phyloP scores from a whole-genome alignment of 371 early-diverging fungal genomes.

The Lichtheimia corymbifera region DNA sequence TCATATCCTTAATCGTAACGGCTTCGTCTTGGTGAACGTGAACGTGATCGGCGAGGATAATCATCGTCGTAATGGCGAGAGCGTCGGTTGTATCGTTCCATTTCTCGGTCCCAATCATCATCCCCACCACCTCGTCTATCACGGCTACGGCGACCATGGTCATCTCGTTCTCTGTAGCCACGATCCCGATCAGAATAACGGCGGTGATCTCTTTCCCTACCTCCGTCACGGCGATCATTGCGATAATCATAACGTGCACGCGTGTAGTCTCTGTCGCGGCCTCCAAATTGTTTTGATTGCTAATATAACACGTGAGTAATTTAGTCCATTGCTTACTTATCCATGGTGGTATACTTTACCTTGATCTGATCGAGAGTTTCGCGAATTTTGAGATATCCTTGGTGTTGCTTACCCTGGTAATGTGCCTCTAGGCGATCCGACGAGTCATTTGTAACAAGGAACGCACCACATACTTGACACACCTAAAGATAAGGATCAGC shows the following conservation, averaged over 20 bases:
- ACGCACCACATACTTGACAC: slow-evolving; percentile 89
- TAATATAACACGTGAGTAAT: background rate
- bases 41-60: slow-evolving; percentile 19
- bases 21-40: slow-evolving; percentile 25
- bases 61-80: slow-evolving; percentile 19
- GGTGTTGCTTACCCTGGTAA: slow-evolving; percentile 87
- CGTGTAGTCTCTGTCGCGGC: slow-evolving; percentile 32
- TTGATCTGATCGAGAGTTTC: slow-evolving; percentile 78
- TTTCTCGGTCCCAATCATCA: slow-evolving; percentile 33
- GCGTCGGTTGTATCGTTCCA: slow-evolving; percentile 24
- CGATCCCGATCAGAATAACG: slow-evolving; percentile 54
- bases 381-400: slow-evolving; percentile 81
- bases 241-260: slow-evolving; percentile 53
- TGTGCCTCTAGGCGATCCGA: slow-evolving; percentile 85
- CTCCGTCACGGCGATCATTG: slow-evolving; percentile 50
- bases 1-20: slow-evolving; percentile 15
- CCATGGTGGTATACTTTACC: slow-evolving; percentile 24
- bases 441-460: slow-evolving; percentile 84
- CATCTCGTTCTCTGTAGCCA: slow-evolving; percentile 40
- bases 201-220: slow-evolving; percentile 57
- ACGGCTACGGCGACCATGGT: slow-evolving; percentile 30
- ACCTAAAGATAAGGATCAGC: slow-evolving; percentile 61
- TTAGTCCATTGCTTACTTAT: background rate
- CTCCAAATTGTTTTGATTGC: slow-evolving; percentile 5
- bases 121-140: slow-evolving; percentile 15